Base-by-base conservation (phyloP, 2,329 filamentous ascomycete species). In the Macrophomina phaseolina region DNA sequence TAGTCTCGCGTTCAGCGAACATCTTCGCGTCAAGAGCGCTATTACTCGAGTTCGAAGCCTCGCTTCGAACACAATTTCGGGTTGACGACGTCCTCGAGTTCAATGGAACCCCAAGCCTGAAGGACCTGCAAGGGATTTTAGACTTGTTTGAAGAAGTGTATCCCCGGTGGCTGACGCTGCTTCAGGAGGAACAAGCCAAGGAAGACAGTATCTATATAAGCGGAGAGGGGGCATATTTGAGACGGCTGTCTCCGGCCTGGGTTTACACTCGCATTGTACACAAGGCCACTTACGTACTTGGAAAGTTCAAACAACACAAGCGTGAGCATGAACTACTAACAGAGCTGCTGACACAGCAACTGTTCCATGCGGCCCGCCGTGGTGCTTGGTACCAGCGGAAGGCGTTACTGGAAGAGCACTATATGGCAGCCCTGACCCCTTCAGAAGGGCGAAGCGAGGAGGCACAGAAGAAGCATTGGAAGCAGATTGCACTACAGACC, bases 331-430 rank as follows among this genome's bases (percentile, higher is more conserved):
- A 84, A 2, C 80, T 97, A 0, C 81, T 97, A 1, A 84, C 80
- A 0, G 91, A 95, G 73, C 85, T 99, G 3, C 86, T 99, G 0
- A 80, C 81, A 3, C 95, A 99, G 75, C 86, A 86, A 4, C 84
- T 97, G 0, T 98, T 98, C 73, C 94, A 98, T 73, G 85, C 91
- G 51, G 88, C 93, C 1, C 87, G 94, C 34, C 87, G 95, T 49
- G 95, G 95, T 0, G 88, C 89, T 0, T 99, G 95, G 95, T 98
- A 98, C 76, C 94, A 97, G 75, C 91, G 95, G 23, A 97, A 96
- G 79, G 95, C 94, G 0, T 82, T 99, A 1, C 79, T 99, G 1
- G 95, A 99, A 80, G 95, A 99, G 76, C 93, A 96, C 75, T 98
- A 99, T 77, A 94, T 98, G 91, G 85, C 89, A 73, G 82, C 85